Evolutionary conservation across 2,329 filamentous ascomycete species (phyloP).

Genomic region (Pestalotiopsis sp.): DNA sequence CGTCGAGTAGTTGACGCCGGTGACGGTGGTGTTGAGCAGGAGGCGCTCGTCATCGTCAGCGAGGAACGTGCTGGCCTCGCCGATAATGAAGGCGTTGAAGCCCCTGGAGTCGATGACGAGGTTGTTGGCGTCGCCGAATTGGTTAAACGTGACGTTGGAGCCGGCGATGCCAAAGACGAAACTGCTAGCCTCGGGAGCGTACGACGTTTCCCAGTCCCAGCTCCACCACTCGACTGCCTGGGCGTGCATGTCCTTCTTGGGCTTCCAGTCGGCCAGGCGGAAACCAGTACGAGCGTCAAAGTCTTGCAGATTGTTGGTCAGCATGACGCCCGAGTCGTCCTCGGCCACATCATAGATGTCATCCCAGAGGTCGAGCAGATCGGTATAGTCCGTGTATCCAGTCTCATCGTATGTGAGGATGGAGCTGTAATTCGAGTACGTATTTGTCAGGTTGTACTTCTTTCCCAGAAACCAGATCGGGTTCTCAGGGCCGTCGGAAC

Average conservation of each 20-base stretch:
- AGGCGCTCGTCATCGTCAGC: constrained; percentile 55
- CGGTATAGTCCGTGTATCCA: constrained; percentile 52
- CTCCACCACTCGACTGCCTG: constrained; percentile 64
- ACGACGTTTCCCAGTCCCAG: constrained; percentile 56
- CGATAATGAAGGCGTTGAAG: constrained; percentile 58
- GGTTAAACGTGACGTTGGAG: constrained; percentile 63
- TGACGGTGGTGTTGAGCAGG: constrained; percentile 59
- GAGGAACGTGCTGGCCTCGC: constrained; percentile 61
- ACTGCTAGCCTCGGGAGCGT: constrained; percentile 56
- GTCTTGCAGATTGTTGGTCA: constrained; percentile 63
- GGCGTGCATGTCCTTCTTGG: constrained; percentile 53
- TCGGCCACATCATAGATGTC: constrained; percentile 46
- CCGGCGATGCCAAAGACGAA: constrained; percentile 58
- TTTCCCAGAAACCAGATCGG: constrained; percentile 65
- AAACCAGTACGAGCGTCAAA: constrained; percentile 59
- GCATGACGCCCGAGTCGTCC: constrained; percentile 56
- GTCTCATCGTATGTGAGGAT: constrained; percentile 63
- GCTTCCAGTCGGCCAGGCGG: constrained; percentile 63
- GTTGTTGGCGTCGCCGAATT: constrained; percentile 64
- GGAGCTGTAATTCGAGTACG: constrained; percentile 58
- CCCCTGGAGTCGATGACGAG: constrained; percentile 63
- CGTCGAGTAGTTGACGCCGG: constrained; percentile 52
- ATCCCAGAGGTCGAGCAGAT: constrained; percentile 52
- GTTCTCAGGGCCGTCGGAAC: constrained; percentile 47
- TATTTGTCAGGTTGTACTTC: constrained; percentile 58